Conservation (phyloP, 2,329 filamentous ascomycete species). For the Diaporthe amygdali region DNA sequence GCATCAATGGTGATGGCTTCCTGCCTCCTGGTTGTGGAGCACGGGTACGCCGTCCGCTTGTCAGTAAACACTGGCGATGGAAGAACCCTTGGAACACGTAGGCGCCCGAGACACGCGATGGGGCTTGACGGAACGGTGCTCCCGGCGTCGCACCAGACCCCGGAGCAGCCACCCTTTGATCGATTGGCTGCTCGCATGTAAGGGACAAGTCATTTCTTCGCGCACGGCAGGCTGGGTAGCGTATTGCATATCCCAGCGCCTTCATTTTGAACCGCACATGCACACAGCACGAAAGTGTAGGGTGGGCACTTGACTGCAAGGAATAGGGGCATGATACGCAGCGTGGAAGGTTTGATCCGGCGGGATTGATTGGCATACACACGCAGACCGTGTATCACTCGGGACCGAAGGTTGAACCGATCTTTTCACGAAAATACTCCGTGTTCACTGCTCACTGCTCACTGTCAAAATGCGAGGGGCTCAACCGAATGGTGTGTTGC, state of each 20-base stretch:
- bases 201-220: not conserved
- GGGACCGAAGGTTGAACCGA: not conserved
- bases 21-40: not conserved
- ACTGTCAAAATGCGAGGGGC: not conserved
- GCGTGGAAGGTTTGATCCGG: not conserved
- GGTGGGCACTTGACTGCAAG: not conserved
- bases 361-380: not conserved
- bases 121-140: constrained; percentile 2
- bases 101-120: not conserved
- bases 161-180: not conserved
- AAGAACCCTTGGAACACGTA: not conserved
- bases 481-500: not conserved
- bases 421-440: not conserved
- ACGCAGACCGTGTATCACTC: not conserved
- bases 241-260: not conserved
- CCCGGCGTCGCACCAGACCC: not conserved
- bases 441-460: not conserved
- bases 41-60: not conserved
- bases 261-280: not conserved
- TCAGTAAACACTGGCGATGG: not conserved
- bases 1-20: not conserved
- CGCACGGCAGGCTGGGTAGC: not conserved
- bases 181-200: not conserved
- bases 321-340: not conserved
- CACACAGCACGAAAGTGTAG: not conserved